Evolutionary conservation across 2,329 filamentous ascomycete genomes (phyloP).

Genomic region (Aspergillus thermomutatus): DNA sequence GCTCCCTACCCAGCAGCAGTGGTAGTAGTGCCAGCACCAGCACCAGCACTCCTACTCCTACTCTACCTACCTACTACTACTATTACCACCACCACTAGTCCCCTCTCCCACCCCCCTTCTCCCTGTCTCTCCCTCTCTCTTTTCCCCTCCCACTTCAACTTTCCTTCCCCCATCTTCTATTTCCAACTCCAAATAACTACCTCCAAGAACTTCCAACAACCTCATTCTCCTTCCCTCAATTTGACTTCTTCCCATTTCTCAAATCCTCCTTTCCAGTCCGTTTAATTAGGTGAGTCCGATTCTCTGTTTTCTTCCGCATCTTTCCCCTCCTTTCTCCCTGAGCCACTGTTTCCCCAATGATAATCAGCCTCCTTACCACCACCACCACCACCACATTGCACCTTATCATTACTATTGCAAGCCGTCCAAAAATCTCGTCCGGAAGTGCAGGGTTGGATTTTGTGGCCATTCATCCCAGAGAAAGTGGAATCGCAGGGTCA

Average conservation of each 20-base stretch:
- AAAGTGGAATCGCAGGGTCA: not conserved
- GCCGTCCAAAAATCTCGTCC: not conserved
- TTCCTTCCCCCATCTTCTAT: slow-evolving; percentile 5
- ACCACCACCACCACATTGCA: not conserved
- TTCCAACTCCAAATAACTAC: slow-evolving; percentile 3
- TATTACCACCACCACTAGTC: slow-evolving; percentile 4
- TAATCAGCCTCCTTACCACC: not conserved
- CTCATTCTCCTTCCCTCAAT: not conserved
- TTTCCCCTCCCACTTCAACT: slow-evolving; percentile 8
- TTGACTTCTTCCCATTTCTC: not conserved
- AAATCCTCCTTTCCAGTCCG: not conserved
- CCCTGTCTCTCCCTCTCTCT: slow-evolving; percentile 12
- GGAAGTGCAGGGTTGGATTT: not conserved
- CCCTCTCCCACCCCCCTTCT: slow-evolving; percentile 17
- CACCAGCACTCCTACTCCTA: not conserved
- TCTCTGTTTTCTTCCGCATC: not conserved
- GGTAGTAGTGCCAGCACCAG: not conserved
- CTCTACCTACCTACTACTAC: not conserved
- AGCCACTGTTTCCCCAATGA: not conserved
- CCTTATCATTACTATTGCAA: not conserved
- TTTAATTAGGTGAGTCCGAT: not conserved
- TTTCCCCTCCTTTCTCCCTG: slow-evolving; percentile 5
- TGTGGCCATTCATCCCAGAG: not conserved
- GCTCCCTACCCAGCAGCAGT: too few relatives aligned
- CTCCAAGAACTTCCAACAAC: not conserved